Base-by-base conservation (phyloP, 495 filamentous ascomycete species). In the Hypoxylon lienhwacheense region DNA sequence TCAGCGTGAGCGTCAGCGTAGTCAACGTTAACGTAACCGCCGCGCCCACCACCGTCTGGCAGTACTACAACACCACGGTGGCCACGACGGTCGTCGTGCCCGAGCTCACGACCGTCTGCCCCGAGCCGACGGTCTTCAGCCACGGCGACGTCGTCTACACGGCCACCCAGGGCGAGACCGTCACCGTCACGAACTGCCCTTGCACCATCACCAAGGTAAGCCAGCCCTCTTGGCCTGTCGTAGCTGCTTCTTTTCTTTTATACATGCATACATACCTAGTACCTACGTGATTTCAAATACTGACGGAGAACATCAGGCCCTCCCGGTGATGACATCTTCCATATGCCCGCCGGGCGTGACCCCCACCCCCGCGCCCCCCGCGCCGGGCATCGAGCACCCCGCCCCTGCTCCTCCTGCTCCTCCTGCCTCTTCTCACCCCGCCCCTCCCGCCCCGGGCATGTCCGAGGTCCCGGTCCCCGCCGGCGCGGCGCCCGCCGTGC, bases 191-290 rank as follows among this genome's bases (percentile, higher is more conserved):
- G 0, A 42, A 66, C 51, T 68, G 66, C 51, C 66, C 66, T 34
- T 68, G 66, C 57, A 68, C 66, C 7, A 31, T 68, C 1, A 59
- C 63, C 22, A 64, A 44, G n/a, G 66, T 68, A 58, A 47, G 58
- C 17, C 33, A n/a, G n/a, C n/a, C n/a, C n/a, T n/a, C n/a, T n/a
- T n/a, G n/a, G n/a, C n/a, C n/a, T n/a, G n/a, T n/a, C n/a, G n/a
- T n/a, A 5, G 6, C 1, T 8, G 22, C 2, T 5, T n/a, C 21
- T 33, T 11, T 35, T 15, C 7, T 2, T 16, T 29, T 7, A 41
- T 25, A n/a, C 24, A 26, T 26, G 5, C 4, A 26, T 8, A 26
- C 24, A n/a, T n/a, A n/a, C n/a, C n/a, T n/a, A n/a, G 24, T 26
- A 26, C 8, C 5, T 26, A 26, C 21, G n/a, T 12, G 21, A 19